Base-by-base conservation (phyloP, 495 filamentous ascomycete genomes). In the Penicillium odoratum region DNA sequence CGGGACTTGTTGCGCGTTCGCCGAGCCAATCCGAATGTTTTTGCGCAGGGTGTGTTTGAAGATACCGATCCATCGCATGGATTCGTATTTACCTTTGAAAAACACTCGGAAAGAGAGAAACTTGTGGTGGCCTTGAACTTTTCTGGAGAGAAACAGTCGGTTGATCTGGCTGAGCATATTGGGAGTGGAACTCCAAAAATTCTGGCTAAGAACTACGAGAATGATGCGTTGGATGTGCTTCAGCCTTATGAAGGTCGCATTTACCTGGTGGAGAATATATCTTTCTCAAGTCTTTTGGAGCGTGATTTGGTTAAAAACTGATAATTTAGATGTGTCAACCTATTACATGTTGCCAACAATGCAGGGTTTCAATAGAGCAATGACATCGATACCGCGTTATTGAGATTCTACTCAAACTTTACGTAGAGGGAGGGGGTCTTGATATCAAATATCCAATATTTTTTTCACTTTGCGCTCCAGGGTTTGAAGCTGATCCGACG, bases 41-140 rank as follows among this genome's bases (percentile, higher is more conserved):
- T 83, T 53, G 72, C 77, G 29, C 70, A 80, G 48, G 80, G 77
- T 11, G 58, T 70, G 8, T 83, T 82, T 55, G 62, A 70, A 7
- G 61, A 78, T 18, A 65, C 79, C 30, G 70, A 72, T 59, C 49
- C 67, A 5, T 65, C 70, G 15, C 58, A 78, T 38, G 61, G 68
- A 29, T 57, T 59, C 13, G 64, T 75, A 0, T 71, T 82, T 48
- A 25, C 64, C 10, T 70, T 65, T 47, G 62, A 63, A 28, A 68
- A 68, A 55, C n/a, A 8, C 11, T 49, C 29, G 6, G 40, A 28
- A 7, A 10, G 11, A 3, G 25, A 57, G 45, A 67, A 66, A 42
- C 51, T 64, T 1, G 34, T 69, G 16, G 62, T 69, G 26, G 59
- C 55, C 5, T 49, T 69, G 0, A 69, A 69, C 34, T 69, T 68